Base-by-base conservation (phyloP, 257 asterid genomes). In the Coffea eugenioides region DNA sequence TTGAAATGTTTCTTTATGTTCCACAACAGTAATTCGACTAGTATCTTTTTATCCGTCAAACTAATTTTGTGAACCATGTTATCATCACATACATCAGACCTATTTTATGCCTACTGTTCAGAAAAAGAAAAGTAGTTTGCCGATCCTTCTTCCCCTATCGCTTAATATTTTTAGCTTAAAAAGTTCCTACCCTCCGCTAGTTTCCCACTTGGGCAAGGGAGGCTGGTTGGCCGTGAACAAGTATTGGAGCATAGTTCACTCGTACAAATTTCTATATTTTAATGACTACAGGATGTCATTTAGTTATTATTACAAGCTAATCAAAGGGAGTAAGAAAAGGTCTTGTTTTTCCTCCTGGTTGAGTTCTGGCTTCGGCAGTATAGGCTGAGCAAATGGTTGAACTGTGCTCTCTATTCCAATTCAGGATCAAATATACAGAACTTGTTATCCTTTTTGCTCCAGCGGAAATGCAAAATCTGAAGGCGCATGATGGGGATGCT, bases 391-490 rank as follows among this genome's bases (percentile, higher is more conserved):
- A 39, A 69, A 56, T 54, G 39, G 9, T 69, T 56, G 56, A 36
- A 16, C 61, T 4, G 23, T n/a, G 48, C 13, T 45, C 20, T 71
- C 72, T 45, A 45, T 34, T 27, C 46, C 51, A 31, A n/a, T 41
- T 52, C 62, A 49, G 48, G 25, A 18, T 18, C 13, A 43, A 41
- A 71, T 51, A 23, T 20, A 7, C 14, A 27, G 43, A 56, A n/a
- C 73, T 64, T 79, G 31, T 56, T 20, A 80, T 49, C 39, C 69
- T n/a, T 41, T 74, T 52, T 46, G 57, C 67, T 49, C 68, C 54
- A 39, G 61, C 54, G 78, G 82, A 84, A 86, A 90, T 89, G 92
- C 84, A 91, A 84, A 88, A 83, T 79, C 83, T 77, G 87, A 93
- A 88, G 36, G 93, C 84, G 83, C 75, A 72, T 23, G 87, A 8